These are phyloP conservation scores for Apiospora saccharicola DNA, from an alignment of 2,329 filamentous ascomycete genomes.

Conservation along the genomic window DNA sequence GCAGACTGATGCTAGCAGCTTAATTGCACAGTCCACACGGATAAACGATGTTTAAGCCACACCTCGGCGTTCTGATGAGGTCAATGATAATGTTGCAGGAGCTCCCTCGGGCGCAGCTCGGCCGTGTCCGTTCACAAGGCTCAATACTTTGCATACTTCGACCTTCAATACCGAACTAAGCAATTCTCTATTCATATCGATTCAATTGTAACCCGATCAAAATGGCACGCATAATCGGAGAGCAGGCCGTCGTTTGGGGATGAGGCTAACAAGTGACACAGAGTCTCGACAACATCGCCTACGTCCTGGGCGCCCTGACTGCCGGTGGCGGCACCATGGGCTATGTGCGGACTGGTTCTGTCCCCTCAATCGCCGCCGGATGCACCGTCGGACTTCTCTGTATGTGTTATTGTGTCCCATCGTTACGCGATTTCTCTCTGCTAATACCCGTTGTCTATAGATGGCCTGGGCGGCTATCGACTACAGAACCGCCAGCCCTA, in stretches of 20 bases:
- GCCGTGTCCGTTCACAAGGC: background rate
- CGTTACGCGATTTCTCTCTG: background rate
- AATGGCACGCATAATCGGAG: constrained; percentile 17
- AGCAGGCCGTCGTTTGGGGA: background rate
- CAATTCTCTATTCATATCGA: background rate
- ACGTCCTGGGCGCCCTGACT: constrained; percentile 80
- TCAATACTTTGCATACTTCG: background rate
- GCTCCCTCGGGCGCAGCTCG: constrained; percentile 4
- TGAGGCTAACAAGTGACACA: constrained; percentile 34
- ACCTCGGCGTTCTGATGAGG: constrained; percentile 8
- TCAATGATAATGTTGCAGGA: constrained; percentile 4
- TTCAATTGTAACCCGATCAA: background rate
- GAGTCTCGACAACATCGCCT: constrained; percentile 69
- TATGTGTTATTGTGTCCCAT: constrained; percentile 42
- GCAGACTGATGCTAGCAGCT: background rate
- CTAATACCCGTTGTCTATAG: constrained; percentile 42
- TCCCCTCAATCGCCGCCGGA: constrained; percentile 87
- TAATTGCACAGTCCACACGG: background rate
- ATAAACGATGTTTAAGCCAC: constrained; percentile 3
- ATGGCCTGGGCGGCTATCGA: constrained; percentile 83
- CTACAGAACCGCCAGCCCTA: constrained; percentile 79
- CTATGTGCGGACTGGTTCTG: constrained; percentile 82
- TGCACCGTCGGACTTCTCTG: constrained; percentile 77
- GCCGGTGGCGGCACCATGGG: constrained; percentile 88
- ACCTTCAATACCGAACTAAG: background rate